Conservation (phyloP, 257 asterid species). For the Parsonsia alboflavescens region DNA sequence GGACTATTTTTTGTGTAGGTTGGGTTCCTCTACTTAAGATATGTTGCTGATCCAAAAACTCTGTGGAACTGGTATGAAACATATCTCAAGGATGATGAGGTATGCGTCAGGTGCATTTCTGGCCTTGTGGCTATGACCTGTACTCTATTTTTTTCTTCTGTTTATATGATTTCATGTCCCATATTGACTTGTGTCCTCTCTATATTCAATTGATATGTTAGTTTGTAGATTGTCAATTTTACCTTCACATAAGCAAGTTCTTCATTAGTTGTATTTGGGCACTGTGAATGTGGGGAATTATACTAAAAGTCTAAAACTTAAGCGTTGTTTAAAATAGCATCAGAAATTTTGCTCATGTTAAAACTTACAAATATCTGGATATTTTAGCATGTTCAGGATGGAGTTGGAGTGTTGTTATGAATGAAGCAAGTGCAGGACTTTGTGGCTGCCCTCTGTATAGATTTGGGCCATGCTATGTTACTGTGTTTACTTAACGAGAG, state of each 20-base stretch:
- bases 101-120: conserved; percentile 39
- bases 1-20: conserved; percentile 37
- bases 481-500: not conserved
- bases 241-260: not conserved
- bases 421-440: not conserved
- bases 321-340: not conserved
- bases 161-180: not conserved
- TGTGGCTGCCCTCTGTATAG: not conserved
- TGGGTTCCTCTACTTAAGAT: conserved; percentile 88
- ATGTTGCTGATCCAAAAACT: conserved; percentile 87
- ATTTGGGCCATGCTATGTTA: not conserved
- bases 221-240: conserved; percentile 1
- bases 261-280: conserved; percentile 2
- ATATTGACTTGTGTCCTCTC: not conserved
- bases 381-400: not conserved
- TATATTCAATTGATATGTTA: not conserved
- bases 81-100: conserved; percentile 93
- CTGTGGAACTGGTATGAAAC: conserved; percentile 96
- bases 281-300: not conserved
- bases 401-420: not conserved
- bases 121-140: conserved; percentile 3
- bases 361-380: not conserved
- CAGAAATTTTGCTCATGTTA: not conserved
- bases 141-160: not conserved
- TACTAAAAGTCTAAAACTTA: not conserved